Evolutionary conservation across 2,329 filamentous ascomycete genomes (phyloP), one percentile per base, ranked within the genome.

Genomic region (Fusarium tuaranense): DNA sequence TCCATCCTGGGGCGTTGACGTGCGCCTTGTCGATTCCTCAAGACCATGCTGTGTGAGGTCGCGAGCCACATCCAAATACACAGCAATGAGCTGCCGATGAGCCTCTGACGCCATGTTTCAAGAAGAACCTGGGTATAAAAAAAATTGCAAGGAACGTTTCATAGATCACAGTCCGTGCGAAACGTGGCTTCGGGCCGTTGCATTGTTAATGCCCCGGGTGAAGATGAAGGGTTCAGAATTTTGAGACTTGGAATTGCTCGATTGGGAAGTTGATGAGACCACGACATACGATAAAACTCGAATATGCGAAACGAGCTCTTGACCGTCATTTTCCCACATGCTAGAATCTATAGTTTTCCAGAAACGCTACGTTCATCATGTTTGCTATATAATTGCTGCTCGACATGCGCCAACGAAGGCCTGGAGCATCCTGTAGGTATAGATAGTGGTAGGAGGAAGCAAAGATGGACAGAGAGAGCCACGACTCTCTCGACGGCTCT

Each of bases 61-160:
- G 7, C 69, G 65, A 34, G 77, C 69, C 22, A 75, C 78, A 32
- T 79, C 65, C 6, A 74, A 68, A 64, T 80, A 82, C 58, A 72
- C 77, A 51, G 65, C 62, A 13, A 82, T 68, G 51, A 82, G 57
- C 22, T 67, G 66, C 16, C 67, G 61, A 58, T 74, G 74, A 38
- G 70, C 34, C 48, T 36, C 55, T 10, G 69, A 68, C 13, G 65
- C 66, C 79, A 81, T 81, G 41, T 63, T 63, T 64, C 22, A 61
- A 62, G 60, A 48, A 27, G 20, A 18, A 8, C 9, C 9, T 16
- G 48, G 25, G 16, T 9, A n/a, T 32, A 12, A 32, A 10, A 32
- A 32, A 32, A 32, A 32, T 32, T 32, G 32, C 32, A 32, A 9
- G 13, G 12, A 44, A 20, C 25, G 25, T 36, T 5, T 8, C 20